These are phyloP conservation scores for Microdochium nivale DNA, from an alignment of 2,329 filamentous ascomycete species.

Conservation along the genomic window DNA sequence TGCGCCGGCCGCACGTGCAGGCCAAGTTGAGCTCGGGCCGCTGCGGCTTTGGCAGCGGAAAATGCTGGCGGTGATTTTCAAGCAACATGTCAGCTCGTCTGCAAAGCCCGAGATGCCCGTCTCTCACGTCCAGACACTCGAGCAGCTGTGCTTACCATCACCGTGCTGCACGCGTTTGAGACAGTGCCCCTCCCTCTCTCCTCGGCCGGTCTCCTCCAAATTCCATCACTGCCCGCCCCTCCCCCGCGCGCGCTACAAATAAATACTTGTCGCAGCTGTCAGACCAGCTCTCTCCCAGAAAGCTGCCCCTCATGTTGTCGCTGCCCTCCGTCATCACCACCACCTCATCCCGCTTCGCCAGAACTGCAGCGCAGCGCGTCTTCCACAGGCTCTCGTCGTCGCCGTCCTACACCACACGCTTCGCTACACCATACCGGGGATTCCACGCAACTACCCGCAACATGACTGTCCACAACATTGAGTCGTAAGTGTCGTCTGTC, in stretches of 20 bases:
- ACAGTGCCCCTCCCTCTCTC: too few relatives aligned
- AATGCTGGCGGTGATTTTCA: too few relatives aligned
- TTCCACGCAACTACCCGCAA: constrained; percentile 30
- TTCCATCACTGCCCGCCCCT: background rate
- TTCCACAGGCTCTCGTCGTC: background rate
- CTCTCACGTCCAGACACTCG: too few relatives aligned
- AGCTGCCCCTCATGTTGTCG: background rate
- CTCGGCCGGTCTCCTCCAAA: background rate
- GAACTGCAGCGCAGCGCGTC: background rate
- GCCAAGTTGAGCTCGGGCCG: background rate
- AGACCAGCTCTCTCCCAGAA: background rate
- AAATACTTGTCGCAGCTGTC: background rate
- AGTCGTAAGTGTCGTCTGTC: constrained; percentile 29
- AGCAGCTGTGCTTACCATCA: too few relatives aligned
- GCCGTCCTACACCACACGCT: background rate
- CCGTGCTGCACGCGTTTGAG: too few relatives aligned
- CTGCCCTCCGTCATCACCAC: background rate
- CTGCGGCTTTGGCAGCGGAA: too few relatives aligned
- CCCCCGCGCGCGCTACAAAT: background rate
- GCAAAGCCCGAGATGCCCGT: too few relatives aligned
- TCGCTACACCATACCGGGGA: constrained; percentile 10
- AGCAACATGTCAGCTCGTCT: too few relatives aligned
- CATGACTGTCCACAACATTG: constrained; percentile 32
- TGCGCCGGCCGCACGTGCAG: background rate
- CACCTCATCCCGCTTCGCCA: background rate